Evolutionary conservation across 225 moss, liverwort and hornwort genomes (phyloP).

Genomic region (Neckera pumila): DNA sequence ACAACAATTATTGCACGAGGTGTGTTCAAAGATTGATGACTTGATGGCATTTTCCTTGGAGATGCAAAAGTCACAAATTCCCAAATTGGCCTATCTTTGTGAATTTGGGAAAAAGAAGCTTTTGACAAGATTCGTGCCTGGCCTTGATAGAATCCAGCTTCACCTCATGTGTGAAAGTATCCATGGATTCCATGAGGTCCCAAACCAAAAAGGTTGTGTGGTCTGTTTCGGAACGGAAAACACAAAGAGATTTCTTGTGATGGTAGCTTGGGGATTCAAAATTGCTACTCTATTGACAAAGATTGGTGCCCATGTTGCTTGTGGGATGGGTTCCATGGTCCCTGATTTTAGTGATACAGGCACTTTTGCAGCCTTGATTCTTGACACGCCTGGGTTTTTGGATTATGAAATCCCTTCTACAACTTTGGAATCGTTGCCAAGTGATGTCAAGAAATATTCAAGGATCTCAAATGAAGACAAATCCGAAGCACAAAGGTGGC

Average conservation of each 20-base stretch:
- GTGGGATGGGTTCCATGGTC: background rate
- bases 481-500: background rate
- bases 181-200: background rate
- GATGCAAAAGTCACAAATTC: background rate
- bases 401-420: background rate
- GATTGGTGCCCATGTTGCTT: background rate
- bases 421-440: background rate
- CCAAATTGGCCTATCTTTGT: background rate
- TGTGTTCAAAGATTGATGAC: background rate
- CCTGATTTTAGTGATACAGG: background rate
- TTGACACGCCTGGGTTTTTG: background rate
- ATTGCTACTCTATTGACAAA: background rate
- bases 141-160: background rate
- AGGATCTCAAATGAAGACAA: background rate
- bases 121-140: background rate
- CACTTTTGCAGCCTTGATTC: background rate
- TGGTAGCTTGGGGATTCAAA: background rate
- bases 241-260: background rate
- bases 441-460: accelerated
- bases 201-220: background rate
- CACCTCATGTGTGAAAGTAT: background rate
- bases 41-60: background rate
- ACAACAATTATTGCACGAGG: accelerated
- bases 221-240: background rate
- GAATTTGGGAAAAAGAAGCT: background rate